phyloP scores from a whole-genome alignment of 2,329 filamentous ascomycete species.

The Sclerotinia glacialis region DNA sequence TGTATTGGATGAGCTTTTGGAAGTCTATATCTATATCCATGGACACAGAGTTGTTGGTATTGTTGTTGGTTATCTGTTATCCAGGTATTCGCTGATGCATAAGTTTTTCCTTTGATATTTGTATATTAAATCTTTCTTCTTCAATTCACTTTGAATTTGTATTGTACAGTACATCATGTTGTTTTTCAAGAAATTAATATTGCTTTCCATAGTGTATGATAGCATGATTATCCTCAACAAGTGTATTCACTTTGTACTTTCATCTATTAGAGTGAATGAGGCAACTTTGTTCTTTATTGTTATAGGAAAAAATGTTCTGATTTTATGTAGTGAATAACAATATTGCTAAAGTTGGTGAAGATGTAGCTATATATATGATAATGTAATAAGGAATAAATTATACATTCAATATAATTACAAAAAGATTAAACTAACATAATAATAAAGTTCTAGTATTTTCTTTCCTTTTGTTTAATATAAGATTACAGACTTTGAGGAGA shows the following conservation, averaged over 20 bases:
- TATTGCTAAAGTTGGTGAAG: too few species aligned
- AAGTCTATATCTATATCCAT: too few species aligned
- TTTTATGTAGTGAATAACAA: too few species aligned
- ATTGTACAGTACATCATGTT: background rate
- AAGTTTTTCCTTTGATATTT: background rate
- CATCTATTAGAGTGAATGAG: too few species aligned
- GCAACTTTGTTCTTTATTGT: too few species aligned
- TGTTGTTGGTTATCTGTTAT: background rate
- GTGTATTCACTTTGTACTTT: background rate
- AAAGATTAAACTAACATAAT: too few species aligned
- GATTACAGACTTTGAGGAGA: background rate
- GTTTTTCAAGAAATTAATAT: background rate
- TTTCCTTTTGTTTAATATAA: background rate
- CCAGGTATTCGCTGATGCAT: background rate
- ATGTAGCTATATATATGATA: too few species aligned
- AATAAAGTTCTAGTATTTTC: too few species aligned
- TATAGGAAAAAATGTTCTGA: too few species aligned
- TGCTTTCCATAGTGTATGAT: rapidly evolving
- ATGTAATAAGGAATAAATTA: too few species aligned
- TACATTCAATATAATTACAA: too few species aligned
- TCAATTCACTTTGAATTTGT: background rate
- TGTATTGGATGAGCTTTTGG: too few species aligned
- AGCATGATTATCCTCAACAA: background rate
- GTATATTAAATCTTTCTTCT: background rate
- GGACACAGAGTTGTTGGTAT: background rate